phyloP scores from a whole-genome alignment of 1,139 yeast species.

The Torulaspora globosa region DNA sequence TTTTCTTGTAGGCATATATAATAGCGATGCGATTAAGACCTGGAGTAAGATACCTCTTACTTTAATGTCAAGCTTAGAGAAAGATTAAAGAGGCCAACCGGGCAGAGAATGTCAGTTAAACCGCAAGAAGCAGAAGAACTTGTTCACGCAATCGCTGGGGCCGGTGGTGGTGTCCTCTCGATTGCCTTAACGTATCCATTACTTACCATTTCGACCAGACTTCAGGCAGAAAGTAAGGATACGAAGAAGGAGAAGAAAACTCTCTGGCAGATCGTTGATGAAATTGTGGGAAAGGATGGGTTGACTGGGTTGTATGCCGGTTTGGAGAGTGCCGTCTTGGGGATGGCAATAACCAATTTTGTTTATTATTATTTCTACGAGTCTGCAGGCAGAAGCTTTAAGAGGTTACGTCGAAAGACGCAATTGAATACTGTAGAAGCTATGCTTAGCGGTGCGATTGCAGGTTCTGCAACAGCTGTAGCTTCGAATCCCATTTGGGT shows the following conservation, averaged over 20 bases:
- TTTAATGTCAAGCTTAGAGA: background rate
- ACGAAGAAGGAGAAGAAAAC: conserved; percentile 27
- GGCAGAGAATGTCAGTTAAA: background rate
- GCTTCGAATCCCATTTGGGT: conserved; percentile 96
- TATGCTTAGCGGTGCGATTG: conserved; percentile 75
- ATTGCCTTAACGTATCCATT: conserved; percentile 84
- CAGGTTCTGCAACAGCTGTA: conserved; percentile 81
- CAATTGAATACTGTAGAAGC: conserved; percentile 67
- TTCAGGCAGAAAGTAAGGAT: conserved; percentile 47
- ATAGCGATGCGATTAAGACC: background rate
- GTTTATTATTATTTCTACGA: conserved; percentile 90
- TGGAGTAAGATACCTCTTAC: background rate
- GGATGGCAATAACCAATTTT: conserved; percentile 80
- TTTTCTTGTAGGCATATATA: background rate
- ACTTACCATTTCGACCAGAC: conserved; percentile 76
- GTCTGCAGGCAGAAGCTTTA: conserved; percentile 21
- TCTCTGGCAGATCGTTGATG: conserved; percentile 36
- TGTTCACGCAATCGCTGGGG: conserved; percentile 90
- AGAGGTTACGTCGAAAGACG: conserved; percentile 17
- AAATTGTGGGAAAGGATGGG: conserved; percentile 61
- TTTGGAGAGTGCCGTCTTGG: conserved; percentile 80
- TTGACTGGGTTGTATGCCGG: conserved; percentile 74
- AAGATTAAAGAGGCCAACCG: background rate
- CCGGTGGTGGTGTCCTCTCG: conserved; percentile 86
- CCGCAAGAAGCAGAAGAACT: conserved; percentile 14